phyloP scores from a whole-genome alignment of 805 yeast species.

The Nakazawaea wyomingensis region DNA sequence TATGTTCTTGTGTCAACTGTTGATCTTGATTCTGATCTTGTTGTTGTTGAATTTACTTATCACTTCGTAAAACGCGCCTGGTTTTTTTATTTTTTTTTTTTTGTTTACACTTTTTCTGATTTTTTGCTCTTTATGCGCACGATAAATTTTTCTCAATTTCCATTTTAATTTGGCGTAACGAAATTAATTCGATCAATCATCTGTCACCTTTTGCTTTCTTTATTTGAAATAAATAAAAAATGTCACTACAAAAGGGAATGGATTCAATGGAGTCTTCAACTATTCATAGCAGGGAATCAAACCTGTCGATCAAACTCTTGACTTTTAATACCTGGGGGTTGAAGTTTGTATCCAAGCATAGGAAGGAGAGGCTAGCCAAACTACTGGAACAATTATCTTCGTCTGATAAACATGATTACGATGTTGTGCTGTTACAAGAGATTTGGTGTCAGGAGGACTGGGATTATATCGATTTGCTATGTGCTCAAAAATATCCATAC shows the following conservation, averaged over 20 bases:
- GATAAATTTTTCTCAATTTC: too few species aligned
- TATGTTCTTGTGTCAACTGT: too few species aligned
- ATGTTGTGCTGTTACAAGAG: conserved; percentile 90
- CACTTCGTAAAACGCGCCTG: not conserved
- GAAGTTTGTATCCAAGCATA: conserved; percentile 69
- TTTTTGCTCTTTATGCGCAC: too few species aligned
- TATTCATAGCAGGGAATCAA: not conserved
- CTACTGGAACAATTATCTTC: conserved; percentile 62
- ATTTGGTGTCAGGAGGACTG: conserved; percentile 88
- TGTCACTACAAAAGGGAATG: not conserved
- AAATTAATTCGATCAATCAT: too few species aligned
- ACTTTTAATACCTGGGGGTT: conserved; percentile 89
- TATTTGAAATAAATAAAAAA: not conserved
- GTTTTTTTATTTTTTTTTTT: not conserved
- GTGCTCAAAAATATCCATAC: conserved; percentile 51
- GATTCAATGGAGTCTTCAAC: not conserved
- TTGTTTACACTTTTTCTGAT: too few species aligned
- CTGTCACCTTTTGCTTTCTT: too few species aligned
- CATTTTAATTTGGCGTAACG: too few species aligned
- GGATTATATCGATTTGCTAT: conserved; percentile 48
- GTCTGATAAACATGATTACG: conserved; percentile 44
- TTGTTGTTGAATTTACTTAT: too few species aligned
- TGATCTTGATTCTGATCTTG: too few species aligned
- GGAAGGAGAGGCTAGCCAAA: conserved; percentile 62
- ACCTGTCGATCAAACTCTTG: conserved; percentile 38